These are phyloP conservation scores for Podaxis sp. DNA, from an alignment of 768 basidiomycete genomes.

Conservation along the genomic window DNA sequence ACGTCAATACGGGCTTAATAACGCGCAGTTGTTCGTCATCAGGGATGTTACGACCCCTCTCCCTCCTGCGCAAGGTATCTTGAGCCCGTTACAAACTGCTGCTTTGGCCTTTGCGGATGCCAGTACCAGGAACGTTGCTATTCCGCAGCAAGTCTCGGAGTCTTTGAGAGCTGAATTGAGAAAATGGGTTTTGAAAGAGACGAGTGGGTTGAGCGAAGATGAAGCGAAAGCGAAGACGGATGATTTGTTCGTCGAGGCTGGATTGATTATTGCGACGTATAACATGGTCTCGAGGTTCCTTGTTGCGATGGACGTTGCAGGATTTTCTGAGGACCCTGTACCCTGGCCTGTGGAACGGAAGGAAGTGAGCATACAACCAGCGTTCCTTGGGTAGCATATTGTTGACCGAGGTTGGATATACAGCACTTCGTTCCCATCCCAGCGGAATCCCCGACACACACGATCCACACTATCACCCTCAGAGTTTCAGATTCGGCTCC, in stretches of 20 bases:
- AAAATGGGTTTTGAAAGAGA: constrained; percentile 20
- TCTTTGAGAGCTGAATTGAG: constrained; percentile 40
- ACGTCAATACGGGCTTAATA: constrained; percentile 47
- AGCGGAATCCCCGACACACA: constrained; percentile 28
- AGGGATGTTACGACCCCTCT: constrained; percentile 46
- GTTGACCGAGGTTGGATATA: background rate
- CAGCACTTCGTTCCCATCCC: constrained; percentile 42
- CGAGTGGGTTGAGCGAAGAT: constrained; percentile 18
- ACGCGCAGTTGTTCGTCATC: constrained; percentile 53
- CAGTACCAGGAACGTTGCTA: constrained; percentile 49
- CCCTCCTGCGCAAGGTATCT: constrained; percentile 37
- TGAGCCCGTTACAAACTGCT: constrained; percentile 48
- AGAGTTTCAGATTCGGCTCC: constrained; percentile 38
- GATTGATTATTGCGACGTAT: constrained; percentile 53
- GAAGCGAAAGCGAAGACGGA: constrained; percentile 32
- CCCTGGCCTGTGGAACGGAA: constrained; percentile 50
- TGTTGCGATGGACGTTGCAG: constrained; percentile 59
- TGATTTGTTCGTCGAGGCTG: constrained; percentile 55
- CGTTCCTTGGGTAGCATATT: background rate
- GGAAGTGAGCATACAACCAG: constrained; percentile 32
- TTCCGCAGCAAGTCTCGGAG: constrained; percentile 41
- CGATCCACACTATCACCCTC: constrained; percentile 43
- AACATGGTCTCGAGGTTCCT: constrained; percentile 74
- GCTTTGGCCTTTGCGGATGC: constrained; percentile 59
- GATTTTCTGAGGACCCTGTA: constrained; percentile 43